A percentile compares a stretch with the other conserved stretches of the same genome.
Evolutionary conservation across 768 basidiomycete genomes (phyloP).

Genomic region (Crepidotus variabilis): DNA sequence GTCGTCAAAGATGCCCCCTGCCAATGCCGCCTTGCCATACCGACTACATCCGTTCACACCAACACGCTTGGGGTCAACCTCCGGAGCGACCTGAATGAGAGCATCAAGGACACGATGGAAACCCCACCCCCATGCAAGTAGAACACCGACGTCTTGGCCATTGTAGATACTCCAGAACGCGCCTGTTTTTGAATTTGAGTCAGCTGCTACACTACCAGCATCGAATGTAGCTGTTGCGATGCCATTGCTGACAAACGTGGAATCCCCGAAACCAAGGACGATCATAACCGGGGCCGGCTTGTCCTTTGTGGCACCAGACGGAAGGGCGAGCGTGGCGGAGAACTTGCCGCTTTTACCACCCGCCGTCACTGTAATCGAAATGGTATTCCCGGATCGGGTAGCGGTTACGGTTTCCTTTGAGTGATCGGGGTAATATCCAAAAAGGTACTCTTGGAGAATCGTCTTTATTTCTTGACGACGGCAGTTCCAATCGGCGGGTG

Average conservation of each 20-base stretch:
- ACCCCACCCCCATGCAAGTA: neutral
- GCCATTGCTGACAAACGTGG: neutral
- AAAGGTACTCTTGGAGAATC: neutral
- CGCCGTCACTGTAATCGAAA: neutral
- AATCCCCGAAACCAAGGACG: neutral
- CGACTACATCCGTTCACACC: neutral
- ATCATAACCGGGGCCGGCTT: neutral
- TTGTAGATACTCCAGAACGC: neutral
- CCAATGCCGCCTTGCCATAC: neutral
- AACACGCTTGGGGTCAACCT: neutral
- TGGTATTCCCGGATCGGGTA: neutral
- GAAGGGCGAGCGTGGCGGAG: neutral
- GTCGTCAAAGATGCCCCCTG: neutral
- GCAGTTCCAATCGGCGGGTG: neutral
- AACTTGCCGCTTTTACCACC: neutral
- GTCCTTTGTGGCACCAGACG: neutral
- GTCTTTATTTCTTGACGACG: neutral
- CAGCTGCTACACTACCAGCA: neutral
- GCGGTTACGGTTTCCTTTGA: neutral
- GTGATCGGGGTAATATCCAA: neutral
- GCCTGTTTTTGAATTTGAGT: neutral
- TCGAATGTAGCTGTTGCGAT: neutral
- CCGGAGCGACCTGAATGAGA: neutral
- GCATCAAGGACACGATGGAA: neutral
- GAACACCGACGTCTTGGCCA: neutral